phyloP scores from a whole-genome alignment of 345 rosid genomes.

The Clarkia xantiana region DNA sequence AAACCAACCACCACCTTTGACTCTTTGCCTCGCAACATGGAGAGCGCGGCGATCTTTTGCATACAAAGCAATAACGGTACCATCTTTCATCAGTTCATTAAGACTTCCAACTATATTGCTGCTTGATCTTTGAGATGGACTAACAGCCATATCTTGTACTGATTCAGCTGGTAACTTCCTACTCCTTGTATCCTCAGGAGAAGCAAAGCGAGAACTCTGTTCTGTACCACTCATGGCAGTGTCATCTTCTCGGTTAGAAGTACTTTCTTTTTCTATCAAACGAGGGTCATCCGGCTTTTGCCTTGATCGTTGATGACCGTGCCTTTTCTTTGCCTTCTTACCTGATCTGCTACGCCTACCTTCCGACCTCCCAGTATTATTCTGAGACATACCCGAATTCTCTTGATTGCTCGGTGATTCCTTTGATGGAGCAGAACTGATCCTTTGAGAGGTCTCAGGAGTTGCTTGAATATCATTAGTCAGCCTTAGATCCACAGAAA shows the following conservation, averaged over 20 bases:
- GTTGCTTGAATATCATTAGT: constrained; percentile 33
- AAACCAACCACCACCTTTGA: constrained; percentile 96
- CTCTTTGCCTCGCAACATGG: constrained; percentile 84
- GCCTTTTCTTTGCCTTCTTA: constrained; percentile 90
- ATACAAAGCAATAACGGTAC: constrained; percentile 69
- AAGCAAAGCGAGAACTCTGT: constrained; percentile 68
- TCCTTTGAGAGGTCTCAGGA: constrained; percentile 36
- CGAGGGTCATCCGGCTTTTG: constrained; percentile 52
- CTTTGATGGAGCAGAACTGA: constrained; percentile 23
- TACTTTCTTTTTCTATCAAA: constrained; percentile 48
- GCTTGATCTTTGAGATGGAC: constrained; percentile 31
- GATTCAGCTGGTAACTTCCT: constrained; percentile 68
- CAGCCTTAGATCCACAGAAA: constrained; percentile 33
- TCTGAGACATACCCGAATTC: constrained; percentile 35
- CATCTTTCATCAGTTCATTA: constrained; percentile 62
- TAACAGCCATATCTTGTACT: constrained; percentile 34
- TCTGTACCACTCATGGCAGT: constrained; percentile 83
- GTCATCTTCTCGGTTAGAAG: constrained; percentile 64
- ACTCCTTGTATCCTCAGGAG: constrained; percentile 66
- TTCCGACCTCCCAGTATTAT: constrained; percentile 30
- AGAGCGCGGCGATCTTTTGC: constrained; percentile 58
- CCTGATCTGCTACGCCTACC: constrained; percentile 68
- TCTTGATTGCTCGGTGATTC: constrained; percentile 43
- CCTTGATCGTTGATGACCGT: constrained; percentile 48
- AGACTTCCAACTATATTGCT: constrained; percentile 41